Conservation (phyloP, 148 eudicot species). For the Vaccinium darrowii region DNA sequence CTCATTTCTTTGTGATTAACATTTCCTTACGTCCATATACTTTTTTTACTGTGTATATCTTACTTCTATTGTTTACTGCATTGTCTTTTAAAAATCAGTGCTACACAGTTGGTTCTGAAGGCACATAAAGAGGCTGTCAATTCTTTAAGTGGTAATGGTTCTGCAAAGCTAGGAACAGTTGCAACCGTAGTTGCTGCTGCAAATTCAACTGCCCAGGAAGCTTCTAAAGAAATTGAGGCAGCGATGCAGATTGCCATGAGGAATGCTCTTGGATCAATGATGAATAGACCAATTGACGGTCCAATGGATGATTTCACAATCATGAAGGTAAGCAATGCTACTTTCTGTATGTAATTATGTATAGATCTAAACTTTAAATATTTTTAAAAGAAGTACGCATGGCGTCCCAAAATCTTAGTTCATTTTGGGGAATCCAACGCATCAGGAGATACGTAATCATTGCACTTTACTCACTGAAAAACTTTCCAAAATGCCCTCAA, state of each 20-base stretch:
- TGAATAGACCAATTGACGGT: conserved; percentile 60
- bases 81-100: conserved; percentile 44
- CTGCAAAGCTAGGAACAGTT: conserved; percentile 78
- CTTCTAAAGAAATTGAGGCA: conserved; percentile 92
- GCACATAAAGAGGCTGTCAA: conserved; percentile 98
- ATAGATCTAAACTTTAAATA: background rate
- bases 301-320: conserved; percentile 88
- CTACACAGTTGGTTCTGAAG: conserved; percentile 85
- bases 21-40: conserved; percentile 7
- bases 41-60: background rate
- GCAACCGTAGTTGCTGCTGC: conserved; percentile 99
- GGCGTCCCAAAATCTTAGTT: background rate
- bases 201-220: conserved; percentile 75
- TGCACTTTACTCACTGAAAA: background rate
- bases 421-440: background rate
- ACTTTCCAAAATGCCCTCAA: background rate
- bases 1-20: background rate
- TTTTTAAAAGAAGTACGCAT: background rate
- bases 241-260: conserved; percentile 89
- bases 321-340: conserved; percentile 62
- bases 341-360: background rate
- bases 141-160: conserved; percentile 87
- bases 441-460: background rate
- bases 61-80: conserved; percentile 13
- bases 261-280: conserved; percentile 78